Base-by-base conservation (phyloP, 345 rosid genomes). In the Bruguiera sexangula region DNA sequence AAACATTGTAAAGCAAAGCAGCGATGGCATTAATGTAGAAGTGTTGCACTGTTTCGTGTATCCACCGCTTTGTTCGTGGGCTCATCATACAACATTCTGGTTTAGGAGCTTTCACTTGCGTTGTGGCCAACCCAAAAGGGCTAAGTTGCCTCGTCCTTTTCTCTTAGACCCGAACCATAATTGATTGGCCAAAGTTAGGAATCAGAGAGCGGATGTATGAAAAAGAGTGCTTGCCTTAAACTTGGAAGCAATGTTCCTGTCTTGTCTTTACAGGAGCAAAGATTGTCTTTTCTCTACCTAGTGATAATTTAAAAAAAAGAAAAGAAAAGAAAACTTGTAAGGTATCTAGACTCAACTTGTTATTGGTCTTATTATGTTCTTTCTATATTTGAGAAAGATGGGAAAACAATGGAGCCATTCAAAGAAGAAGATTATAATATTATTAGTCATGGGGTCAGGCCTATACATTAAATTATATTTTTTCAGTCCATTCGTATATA, bases 41-140 rank as follows among this genome's bases (percentile, higher is more conserved):
- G 13, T 34, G 52, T 22, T 21, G 32, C 70, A 36, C 22, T 19
- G 50, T 18, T 56, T 56, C 19, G 70, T 56, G 51, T 56, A 63
- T 21, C 16, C 37, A 34, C 26, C 19, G 19, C 50, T 34, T 16
- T 16, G 26, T 16, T 66, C 26, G 4, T 6, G 20, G 50, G 16
- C 19, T 4, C n/a, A 43, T 43, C 19, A 13, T 43, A 13, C 13
- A 3, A 3, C 50, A 13, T 43, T 43, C 50, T 43, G 50, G 15
- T 34, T 34, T 15, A 24, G 20, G 11, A 51, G 54, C 8, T 26
- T 15, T 66, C 71, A 66, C 68, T 62, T 60, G 71, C 75, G 18
- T 57, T 65, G 65, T 30, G 36, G 75, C 75, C 75, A 63, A 32
- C 61, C 52, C 60, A 62, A 29, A 21, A 24, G 26, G 56, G 51